Evolutionary conservation across 2,329 filamentous ascomycete genomes (phyloP).

Genomic region (Venturia nashicola): DNA sequence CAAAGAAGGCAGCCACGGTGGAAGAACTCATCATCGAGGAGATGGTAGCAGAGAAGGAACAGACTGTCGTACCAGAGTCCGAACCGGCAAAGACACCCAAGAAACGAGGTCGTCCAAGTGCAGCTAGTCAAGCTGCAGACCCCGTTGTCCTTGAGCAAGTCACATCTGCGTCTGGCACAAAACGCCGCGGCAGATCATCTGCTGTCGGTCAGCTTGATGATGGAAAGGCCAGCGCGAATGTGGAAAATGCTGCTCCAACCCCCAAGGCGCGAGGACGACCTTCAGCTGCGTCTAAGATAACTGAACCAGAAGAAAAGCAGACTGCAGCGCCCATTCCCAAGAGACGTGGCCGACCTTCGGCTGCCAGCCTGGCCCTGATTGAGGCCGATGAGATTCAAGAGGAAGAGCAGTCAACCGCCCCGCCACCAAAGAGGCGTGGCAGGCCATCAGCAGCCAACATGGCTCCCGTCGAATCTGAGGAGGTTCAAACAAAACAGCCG

Average conservation of each 20-base stretch:
- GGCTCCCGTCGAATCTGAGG: neutral
- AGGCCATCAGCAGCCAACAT: neutral
- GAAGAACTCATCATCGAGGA: neutral
- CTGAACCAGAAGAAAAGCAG: slow-evolving; percentile 4
- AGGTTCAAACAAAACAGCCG: neutral
- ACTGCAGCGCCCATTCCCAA: neutral
- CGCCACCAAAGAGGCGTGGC: neutral
- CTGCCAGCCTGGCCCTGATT: neutral
- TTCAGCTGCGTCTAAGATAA: neutral
- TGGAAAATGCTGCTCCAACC: neutral
- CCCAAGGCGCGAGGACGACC: slow-evolving; percentile 11
- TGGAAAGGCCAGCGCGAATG: neutral
- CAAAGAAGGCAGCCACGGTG: neutral
- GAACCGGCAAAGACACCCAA: neutral
- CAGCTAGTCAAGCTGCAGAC: neutral
- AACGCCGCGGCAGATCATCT: neutral
- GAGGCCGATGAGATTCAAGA: neutral
- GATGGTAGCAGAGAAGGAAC: neutral
- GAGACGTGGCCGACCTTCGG: slow-evolving; percentile 6
- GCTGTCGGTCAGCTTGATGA: neutral
- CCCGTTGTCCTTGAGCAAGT: neutral
- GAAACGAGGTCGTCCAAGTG: neutral
- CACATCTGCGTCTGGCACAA: neutral
- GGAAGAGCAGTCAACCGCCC: neutral
- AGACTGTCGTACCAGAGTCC: neutral